Base-by-base conservation (phyloP, 371 early-diverging fungal species). In the Phascolomyces articulosus region DNA sequence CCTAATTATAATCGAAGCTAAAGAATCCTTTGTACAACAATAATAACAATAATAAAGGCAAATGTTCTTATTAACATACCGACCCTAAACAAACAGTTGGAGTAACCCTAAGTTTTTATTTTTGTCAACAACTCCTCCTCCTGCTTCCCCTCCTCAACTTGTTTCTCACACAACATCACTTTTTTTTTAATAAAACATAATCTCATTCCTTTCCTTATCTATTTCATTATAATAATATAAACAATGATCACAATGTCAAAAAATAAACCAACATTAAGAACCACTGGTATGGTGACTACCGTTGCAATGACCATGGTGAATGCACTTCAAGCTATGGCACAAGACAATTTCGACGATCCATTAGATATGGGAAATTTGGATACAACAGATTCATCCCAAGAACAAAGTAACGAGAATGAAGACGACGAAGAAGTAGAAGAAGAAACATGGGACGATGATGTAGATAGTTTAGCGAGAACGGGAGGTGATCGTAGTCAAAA, bases 371-470 rank as follows among this genome's bases (percentile, higher is more conserved):
- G 15, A 1, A 18, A 38, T 40, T 40, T 58, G 21, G 26, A 21
- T 51, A 51, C 23, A 13, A n/a, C 10, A 55, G 29, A 38, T 28
- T 15, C 16, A 27, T 16, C 18, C 29, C 56, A 38, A n/a, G 56
- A 55, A 34, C 34, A 34, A 31, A 29, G 15, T 18, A 29, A 15
- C 38, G 58, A 58, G 13, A 20, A 40, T 11, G 58, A 58, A 38
- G 38, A 40, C 16, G 40, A 58, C n/a, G 58, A 58, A 18, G 40
- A 58, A 21, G 40, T 31, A 23, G 58, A 58, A 23, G 58, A 58
- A 27, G 58, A 58, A 58, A 41, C 38, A 21, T 58, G 58, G 58
- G 38, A 28, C 8, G 58, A 58, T 2, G 27, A 20, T n/a, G 34
- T 9, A 34, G 34, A 34, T 34, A 16, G 49, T 24, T 24, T 16